phyloP scores from a whole-genome alignment of 2,329 filamentous ascomycete genomes.

The Pyrenochaeta sp. region DNA sequence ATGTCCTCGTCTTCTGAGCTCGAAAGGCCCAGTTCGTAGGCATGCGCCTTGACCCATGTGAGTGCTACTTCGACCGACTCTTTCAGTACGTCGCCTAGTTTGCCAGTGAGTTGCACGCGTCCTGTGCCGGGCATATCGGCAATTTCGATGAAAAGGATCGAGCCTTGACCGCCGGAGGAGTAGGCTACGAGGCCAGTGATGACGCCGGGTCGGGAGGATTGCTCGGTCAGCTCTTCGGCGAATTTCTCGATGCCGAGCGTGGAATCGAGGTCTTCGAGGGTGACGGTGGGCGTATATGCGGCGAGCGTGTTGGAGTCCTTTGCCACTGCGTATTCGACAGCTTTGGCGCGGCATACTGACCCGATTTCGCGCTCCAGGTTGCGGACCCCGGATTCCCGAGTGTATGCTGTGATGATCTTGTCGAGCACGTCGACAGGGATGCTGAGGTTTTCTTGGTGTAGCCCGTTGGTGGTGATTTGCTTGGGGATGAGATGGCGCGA shows the following conservation, averaged over 20 bases:
- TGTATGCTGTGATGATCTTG: constrained; percentile 96
- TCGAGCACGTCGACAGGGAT: constrained; percentile 86
- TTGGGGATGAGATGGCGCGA: constrained; percentile 94
- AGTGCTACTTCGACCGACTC: constrained; percentile 96
- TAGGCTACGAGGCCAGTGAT: constrained; percentile 97
- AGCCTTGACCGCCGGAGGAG: constrained; percentile 88
- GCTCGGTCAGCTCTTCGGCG: constrained; percentile 94
- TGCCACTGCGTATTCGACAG: constrained; percentile 91
- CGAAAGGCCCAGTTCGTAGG: constrained; percentile 86
- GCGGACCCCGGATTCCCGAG: constrained; percentile 92
- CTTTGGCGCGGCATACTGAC: constrained; percentile 83
- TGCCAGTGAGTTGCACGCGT: constrained; percentile 92
- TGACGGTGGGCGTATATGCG: constrained; percentile 76
- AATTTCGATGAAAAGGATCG: constrained; percentile 97
- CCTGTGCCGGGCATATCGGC: constrained; percentile 95
- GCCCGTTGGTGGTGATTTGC: constrained; percentile 89
- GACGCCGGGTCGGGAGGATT: constrained; percentile 80
- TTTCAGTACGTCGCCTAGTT: constrained; percentile 94
- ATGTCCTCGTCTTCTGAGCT: constrained; percentile 84
- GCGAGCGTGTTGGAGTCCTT: constrained; percentile 72
- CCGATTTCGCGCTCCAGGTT: constrained; percentile 96
- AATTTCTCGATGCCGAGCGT: constrained; percentile 94
- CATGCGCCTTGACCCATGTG: constrained; percentile 96
- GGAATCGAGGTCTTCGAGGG: constrained; percentile 81
- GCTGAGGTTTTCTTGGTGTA: constrained; percentile 75